These are phyloP conservation scores for Raffaelea albimanens DNA, from an alignment of 2,329 filamentous ascomycete genomes.

Conservation along the genomic window DNA sequence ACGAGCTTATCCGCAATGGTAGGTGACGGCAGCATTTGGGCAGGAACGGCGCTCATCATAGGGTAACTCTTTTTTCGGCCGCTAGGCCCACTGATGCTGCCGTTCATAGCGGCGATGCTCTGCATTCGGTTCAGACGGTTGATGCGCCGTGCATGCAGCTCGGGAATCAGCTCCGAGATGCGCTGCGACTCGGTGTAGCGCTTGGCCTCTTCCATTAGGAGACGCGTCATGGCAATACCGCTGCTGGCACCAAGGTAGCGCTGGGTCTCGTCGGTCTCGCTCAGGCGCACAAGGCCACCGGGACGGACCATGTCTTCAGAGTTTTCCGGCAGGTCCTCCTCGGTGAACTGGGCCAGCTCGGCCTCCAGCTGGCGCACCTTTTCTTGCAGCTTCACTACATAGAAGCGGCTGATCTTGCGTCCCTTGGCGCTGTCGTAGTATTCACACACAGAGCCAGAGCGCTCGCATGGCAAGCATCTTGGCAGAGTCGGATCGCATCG, in stretches of 20 bases:
- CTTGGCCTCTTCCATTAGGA: conserved; percentile 95
- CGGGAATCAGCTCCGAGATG: conserved; percentile 85
- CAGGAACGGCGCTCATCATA: conserved; percentile 77
- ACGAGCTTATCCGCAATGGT: conserved; percentile 69
- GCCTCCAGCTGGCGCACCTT: conserved; percentile 73
- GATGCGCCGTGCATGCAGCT: conserved; percentile 50
- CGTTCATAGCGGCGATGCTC: conserved; percentile 44
- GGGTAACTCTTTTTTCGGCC: conserved; percentile 78
- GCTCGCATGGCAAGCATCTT: conserved; percentile 84
- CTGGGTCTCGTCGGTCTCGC: conserved; percentile 74
- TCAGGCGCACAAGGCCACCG: conserved; percentile 74
- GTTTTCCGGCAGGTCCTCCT: conserved; percentile 64
- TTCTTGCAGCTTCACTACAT: conserved; percentile 86
- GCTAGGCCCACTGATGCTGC: conserved; percentile 39
- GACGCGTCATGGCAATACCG: conserved; percentile 86
- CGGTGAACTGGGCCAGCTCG: conserved; percentile 69
- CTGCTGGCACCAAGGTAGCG: conserved; percentile 90
- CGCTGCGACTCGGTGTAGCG: conserved; percentile 83
- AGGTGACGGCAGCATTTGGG: conserved; percentile 63
- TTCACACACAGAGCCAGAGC: conserved; percentile 84
- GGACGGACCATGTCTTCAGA: conserved; percentile 80
- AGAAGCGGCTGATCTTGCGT: conserved; percentile 77
- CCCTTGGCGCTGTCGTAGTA: conserved; percentile 89
- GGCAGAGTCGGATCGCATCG: conserved; percentile 90
- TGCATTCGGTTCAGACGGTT: conserved; percentile 53